Evolutionary conservation across 495 filamentous ascomycete genomes (phyloP).

Genomic region (Podospora bellae-mahoneyi): DNA sequence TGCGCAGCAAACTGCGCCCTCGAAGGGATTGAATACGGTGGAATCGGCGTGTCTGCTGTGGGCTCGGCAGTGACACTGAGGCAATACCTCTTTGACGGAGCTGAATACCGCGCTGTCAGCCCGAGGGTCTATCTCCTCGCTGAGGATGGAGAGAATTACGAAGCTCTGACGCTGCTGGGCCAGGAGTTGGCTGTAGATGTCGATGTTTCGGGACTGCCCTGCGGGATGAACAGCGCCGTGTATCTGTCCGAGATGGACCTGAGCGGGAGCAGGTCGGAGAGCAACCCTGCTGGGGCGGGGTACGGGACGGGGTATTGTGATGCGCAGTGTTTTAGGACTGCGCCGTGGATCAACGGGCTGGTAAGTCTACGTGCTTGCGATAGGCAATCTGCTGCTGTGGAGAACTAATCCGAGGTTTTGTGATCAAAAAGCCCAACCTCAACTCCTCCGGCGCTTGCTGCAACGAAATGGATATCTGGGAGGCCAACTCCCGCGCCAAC

Average conservation of each 20-base stretch:
- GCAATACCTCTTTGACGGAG: slow-evolving; percentile 41
- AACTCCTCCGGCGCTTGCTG: slow-evolving; percentile 51
- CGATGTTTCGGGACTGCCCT: slow-evolving; percentile 57
- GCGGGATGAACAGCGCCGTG: slow-evolving; percentile 66
- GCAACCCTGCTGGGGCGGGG: slow-evolving; percentile 59
- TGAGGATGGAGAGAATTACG: slow-evolving; percentile 52
- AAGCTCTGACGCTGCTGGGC: slow-evolving; percentile 56
- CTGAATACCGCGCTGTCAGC: slow-evolving; percentile 33
- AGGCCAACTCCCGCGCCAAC: slow-evolving; percentile 58
- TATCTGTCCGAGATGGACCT: slow-evolving; percentile 63
- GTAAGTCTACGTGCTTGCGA: slow-evolving; percentile 11
- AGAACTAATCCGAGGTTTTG: not conserved
- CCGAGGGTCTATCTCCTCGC: slow-evolving; percentile 62
- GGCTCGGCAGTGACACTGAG: slow-evolving; percentile 42
- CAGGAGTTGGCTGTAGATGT: slow-evolving; percentile 63
- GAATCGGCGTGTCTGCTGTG: slow-evolving; percentile 44
- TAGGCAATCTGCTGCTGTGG: not conserved
- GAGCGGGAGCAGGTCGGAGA: slow-evolving; percentile 51
- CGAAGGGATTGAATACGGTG: slow-evolving; percentile 45
- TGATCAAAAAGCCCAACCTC: slow-evolving; percentile 42
- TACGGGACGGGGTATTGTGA: slow-evolving; percentile 73
- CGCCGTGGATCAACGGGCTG: slow-evolving; percentile 57
- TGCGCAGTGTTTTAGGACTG: slow-evolving; percentile 55
- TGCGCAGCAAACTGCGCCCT: slow-evolving; percentile 52
- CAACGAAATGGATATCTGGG: slow-evolving; percentile 63